These are phyloP conservation scores for Pythium periplocum DNA, from an alignment of 352 stramenopile genomes.

Conservation along the genomic window DNA sequence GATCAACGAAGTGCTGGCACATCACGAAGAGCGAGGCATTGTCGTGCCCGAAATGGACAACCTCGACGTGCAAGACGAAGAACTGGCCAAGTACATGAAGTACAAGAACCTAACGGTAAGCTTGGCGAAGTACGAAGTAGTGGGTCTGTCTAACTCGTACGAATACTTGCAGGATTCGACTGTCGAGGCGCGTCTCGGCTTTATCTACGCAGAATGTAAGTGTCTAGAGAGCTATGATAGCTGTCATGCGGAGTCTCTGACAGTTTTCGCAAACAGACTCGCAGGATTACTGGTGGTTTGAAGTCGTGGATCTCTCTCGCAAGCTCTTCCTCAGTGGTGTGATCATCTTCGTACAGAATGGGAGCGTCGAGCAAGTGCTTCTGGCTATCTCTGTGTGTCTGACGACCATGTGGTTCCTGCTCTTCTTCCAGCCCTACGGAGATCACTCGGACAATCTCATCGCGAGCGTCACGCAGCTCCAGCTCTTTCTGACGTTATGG, in stretches of 20 bases:
- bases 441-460: slow-evolving; percentile 70
- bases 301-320: slow-evolving; percentile 69
- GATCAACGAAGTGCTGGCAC: slow-evolving; percentile 47
- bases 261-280: slow-evolving; percentile 28
- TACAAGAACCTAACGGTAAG: slow-evolving; percentile 59
- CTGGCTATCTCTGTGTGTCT: slow-evolving; percentile 62
- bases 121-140: not conserved
- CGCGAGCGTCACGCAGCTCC: slow-evolving; percentile 65
- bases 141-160: slow-evolving; percentile 3
- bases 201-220: slow-evolving; percentile 78
- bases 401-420: slow-evolving; percentile 69
- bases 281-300: slow-evolving; percentile 73
- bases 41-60: slow-evolving; percentile 55
- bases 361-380: slow-evolving; percentile 64
- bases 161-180: slow-evolving; percentile 44
- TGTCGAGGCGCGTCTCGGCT: slow-evolving; percentile 55
- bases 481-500: slow-evolving; percentile 81
- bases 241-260: too few species aligned
- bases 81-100: slow-evolving; percentile 72
- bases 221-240: not conserved
- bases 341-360: slow-evolving; percentile 70
- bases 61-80: slow-evolving; percentile 48
- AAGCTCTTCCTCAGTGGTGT: slow-evolving; percentile 74
- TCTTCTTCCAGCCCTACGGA: slow-evolving; percentile 74
- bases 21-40: slow-evolving; percentile 38